Evolutionary conservation across 2,329 filamentous ascomycete species (phyloP).

Genomic region (Colletotrichum coccodes): DNA sequence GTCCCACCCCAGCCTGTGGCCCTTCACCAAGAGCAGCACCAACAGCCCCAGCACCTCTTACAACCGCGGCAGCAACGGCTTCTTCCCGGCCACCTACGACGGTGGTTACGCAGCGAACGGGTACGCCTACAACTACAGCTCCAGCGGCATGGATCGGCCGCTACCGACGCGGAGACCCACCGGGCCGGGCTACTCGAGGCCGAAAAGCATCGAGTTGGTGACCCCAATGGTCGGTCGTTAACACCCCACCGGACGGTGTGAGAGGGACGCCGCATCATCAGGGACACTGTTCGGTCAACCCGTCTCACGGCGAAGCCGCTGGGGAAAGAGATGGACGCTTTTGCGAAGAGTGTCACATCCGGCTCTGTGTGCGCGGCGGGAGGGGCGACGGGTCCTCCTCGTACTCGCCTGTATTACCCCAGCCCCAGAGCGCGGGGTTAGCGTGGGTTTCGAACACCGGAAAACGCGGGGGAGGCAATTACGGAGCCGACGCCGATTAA

Average conservation of each 20-base stretch:
- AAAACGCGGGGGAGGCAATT: constrained; percentile 24
- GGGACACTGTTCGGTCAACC: not conserved
- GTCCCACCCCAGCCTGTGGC: constrained; percentile 59
- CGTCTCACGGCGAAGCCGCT: not conserved
- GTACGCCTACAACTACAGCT: constrained; percentile 51
- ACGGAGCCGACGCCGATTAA: constrained; percentile 5
- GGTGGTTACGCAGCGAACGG: constrained; percentile 49
- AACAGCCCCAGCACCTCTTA: constrained; percentile 65
- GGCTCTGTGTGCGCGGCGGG: not conserved
- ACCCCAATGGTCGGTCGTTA: constrained; percentile 67
- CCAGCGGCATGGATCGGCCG: constrained; percentile 60
- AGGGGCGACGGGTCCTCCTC: constrained; percentile 1
- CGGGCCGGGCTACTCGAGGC: constrained; percentile 60
- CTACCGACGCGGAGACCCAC: constrained; percentile 64
- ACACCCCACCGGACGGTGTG: constrained; percentile 10
- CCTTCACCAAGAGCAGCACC: constrained; percentile 61
- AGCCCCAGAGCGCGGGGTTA: constrained; percentile 23
- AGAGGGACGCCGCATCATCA: not conserved
- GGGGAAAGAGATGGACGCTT: not conserved
- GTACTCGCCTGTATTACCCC: constrained; percentile 25
- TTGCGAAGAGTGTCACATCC: not conserved
- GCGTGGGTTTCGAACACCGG: constrained; percentile 23
- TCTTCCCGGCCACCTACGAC: constrained; percentile 66
- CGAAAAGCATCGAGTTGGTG: constrained; percentile 72
- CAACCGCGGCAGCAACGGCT: constrained; percentile 50